Evolutionary conservation across 192 early-diverging fungal species (phyloP).

Genomic region (Oehlia diaphana): DNA sequence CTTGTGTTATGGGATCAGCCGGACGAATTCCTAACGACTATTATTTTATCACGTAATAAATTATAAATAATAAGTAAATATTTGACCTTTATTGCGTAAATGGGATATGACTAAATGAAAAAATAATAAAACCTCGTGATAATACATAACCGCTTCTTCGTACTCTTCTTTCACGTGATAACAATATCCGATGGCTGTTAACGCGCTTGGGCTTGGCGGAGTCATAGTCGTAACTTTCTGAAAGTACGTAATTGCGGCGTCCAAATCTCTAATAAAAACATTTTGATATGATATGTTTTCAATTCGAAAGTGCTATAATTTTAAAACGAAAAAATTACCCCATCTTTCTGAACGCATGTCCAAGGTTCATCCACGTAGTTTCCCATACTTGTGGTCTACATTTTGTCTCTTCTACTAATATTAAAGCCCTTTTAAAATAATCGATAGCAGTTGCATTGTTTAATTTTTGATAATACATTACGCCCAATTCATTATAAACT

Average conservation of each 20-base stretch:
- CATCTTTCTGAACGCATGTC: conserved; percentile 61
- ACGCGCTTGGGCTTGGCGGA: conserved; percentile 45
- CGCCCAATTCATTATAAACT: conserved; percentile 73
- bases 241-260: conserved; percentile 40
- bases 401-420: conserved; percentile 48
- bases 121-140: conserved; percentile 10
- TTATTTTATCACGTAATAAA: not conserved
- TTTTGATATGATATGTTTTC: too few species aligned
- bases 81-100: not conserved
- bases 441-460: conserved; percentile 55
- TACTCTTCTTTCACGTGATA: conserved; percentile 19
- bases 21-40: conserved; percentile 9
- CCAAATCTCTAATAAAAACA: conserved; percentile 34
- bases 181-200: conserved; percentile 26
- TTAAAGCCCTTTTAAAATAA: conserved; percentile 54
- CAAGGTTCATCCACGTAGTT: conserved; percentile 66
- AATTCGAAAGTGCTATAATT: too few species aligned
- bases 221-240: conserved; percentile 42
- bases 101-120: not conserved
- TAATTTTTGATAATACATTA: conserved; percentile 50
- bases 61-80: too few species aligned
- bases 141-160: not conserved
- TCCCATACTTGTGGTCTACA: conserved; percentile 57
- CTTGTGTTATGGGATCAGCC: conserved; percentile 7
- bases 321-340: conserved; percentile 41